Conservation (phyloP, 768 basidiomycete genomes). For the Pleurotus djamor region DNA sequence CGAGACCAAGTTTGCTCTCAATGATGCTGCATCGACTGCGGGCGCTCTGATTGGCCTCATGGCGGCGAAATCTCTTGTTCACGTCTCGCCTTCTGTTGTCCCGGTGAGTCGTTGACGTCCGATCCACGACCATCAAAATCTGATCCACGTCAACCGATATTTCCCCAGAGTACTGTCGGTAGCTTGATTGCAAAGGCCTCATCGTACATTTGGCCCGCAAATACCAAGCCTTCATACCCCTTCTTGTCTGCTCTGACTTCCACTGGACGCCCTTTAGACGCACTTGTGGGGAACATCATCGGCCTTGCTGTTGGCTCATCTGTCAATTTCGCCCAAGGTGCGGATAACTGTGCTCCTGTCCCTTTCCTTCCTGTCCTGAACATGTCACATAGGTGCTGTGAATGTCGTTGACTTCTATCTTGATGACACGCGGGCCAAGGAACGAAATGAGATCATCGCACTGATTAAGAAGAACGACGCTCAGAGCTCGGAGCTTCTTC, state of each 20-base stretch:
- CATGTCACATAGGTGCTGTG: not conserved
- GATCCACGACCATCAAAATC: not conserved
- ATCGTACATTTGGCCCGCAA: conserved; percentile 21
- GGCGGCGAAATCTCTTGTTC: not conserved
- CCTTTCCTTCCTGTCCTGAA: not conserved
- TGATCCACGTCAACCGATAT: not conserved
- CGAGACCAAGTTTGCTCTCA: not conserved
- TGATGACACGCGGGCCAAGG: conserved; percentile 20
- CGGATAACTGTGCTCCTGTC: not conserved
- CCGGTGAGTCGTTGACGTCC: too few species aligned
- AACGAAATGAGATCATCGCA: conserved; percentile 20
- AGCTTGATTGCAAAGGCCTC: not conserved
- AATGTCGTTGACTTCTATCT: conserved; percentile 34
- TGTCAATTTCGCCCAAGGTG: not conserved
- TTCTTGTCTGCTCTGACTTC: conserved; percentile 35
- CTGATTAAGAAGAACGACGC: conserved; percentile 11
- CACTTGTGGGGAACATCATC: conserved; percentile 41
- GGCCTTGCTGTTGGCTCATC: conserved; percentile 36
- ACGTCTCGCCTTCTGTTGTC: not conserved
- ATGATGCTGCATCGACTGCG: not conserved
- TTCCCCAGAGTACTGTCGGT: not conserved
- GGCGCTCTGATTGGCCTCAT: not conserved
- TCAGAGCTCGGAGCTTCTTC: conserved; percentile 18
- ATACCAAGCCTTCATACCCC: conserved; percentile 29
- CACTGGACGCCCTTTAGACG: conserved; percentile 33